Conservation (phyloP, 2,329 filamentous ascomycete species). For the Fusarium verticillioides region DNA sequence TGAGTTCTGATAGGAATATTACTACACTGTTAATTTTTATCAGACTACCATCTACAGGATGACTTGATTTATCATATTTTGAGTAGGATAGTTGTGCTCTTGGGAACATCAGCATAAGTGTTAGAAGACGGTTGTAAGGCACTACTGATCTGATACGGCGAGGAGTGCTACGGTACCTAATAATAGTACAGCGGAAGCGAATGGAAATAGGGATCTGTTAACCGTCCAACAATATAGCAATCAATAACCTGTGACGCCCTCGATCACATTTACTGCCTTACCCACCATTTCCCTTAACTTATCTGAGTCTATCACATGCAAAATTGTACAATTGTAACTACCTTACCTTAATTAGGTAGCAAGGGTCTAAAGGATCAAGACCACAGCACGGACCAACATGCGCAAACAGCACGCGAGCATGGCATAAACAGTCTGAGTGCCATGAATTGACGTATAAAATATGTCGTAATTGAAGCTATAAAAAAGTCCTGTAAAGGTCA, state of each 20-base stretch:
- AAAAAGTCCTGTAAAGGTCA: background rate
- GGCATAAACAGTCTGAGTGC: background rate
- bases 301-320: constrained; percentile 16
- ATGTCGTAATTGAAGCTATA: background rate
- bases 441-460: background rate
- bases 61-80: background rate
- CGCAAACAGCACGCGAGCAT: background rate
- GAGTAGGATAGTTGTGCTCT: background rate
- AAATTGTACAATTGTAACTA: background rate
- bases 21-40: background rate
- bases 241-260: background rate
- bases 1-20: background rate
- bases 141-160: background rate
- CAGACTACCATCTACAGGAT: background rate
- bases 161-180: too few relatives aligned
- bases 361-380: background rate
- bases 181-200: background rate
- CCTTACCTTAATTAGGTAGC: background rate
- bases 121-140: background rate
- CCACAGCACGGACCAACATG: constrained; percentile 13
- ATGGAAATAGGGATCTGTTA: background rate
- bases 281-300: background rate
- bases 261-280: background rate
- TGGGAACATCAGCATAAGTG: background rate
- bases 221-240: background rate